Evolutionary conservation across 139 green algal species (phyloP), one percentile per base, ranked within the genome.

Genomic region (Eudorina sp.): DNA sequence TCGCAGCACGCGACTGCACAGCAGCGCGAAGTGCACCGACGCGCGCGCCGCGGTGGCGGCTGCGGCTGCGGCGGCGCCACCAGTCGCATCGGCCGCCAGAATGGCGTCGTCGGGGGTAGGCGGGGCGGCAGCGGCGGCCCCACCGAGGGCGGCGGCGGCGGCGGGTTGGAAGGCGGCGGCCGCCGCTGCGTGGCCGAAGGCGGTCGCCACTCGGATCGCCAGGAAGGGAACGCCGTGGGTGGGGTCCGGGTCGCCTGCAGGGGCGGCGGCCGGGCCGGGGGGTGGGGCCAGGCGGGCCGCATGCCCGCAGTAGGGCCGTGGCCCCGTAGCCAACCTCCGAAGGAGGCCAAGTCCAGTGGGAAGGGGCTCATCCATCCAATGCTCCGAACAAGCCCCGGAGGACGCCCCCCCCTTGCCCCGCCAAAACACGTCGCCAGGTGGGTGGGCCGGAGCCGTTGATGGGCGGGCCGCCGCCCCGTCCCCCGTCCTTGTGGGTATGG

Each of bases 11-110:
- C 81, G 81, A 34, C 45, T 64, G 43, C 64, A 78, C 31, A 87
- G 31, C 40, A 87, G 41, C 1, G 81, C 81, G 21, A 87, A 68
- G 43, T 87, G 81, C 7, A 64, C 81, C 1, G 81, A 87, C 1
- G 81, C 81, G 31, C 81, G 81, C 14, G 81, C 81, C 3, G 60
- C 41, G 2, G 60, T 64, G 41, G 60, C 79, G 48, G 75, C 75
- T n/a, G n/a, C n/a, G n/a, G n/a, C n/a, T 13, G 36, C 55, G 55
- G 55, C 55, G 14, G 40, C 55, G 78, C 8, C 55, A 36, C 21
- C 48, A 29, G n/a, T 11, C 55, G 55, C 55, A 34, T 11, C 55
- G 55, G 55, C 55, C 23, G 27, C 27, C 55, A 11, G 29, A 66
- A 66, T 27, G 64, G 11, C 64, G 16, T 9, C 14, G 4, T 36